Evolutionary conservation across 2,329 filamentous ascomycete genomes (phyloP).

Genomic region (Exophiala sideris): DNA sequence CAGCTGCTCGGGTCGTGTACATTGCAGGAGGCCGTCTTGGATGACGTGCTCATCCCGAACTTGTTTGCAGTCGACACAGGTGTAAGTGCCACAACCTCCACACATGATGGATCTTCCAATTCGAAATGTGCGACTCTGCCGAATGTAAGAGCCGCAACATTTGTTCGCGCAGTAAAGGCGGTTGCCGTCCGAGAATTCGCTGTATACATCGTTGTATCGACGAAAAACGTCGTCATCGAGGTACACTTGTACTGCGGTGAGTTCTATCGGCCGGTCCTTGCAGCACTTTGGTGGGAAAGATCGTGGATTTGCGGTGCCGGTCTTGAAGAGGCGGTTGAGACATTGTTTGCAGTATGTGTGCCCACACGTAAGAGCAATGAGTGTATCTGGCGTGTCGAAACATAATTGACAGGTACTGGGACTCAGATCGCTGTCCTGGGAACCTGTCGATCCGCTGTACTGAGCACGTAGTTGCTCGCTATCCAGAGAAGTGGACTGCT

Average conservation of each 20-base stretch:
- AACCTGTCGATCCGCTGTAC: too few relatives aligned
- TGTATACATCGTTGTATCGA: conserved; percentile 3
- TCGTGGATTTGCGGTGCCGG: conserved; percentile 4
- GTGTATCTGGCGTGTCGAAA: neutral
- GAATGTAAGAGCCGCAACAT: conserved; percentile 8
- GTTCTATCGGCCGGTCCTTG: neutral
- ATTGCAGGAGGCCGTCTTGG: neutral
- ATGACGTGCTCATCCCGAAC: neutral
- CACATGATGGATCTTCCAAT: conserved; percentile 11
- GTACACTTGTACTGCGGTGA: conserved; percentile 3
- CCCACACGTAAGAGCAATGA: conserved; percentile 9
- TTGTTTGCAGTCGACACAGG: conserved; percentile 17
- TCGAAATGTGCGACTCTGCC: neutral
- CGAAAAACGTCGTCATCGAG: conserved; percentile 10
- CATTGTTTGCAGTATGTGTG: conserved; percentile 11
- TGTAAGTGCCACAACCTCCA: conserved; percentile 1
- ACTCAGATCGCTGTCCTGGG: too few relatives aligned
- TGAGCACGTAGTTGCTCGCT: too few relatives aligned
- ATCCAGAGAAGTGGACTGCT: too few relatives aligned
- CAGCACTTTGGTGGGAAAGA: conserved; percentile 17
- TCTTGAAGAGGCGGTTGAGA: conserved; percentile 9
- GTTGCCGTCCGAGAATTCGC: conserved; percentile 7
- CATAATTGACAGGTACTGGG: conserved; percentile 3
- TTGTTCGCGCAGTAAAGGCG: conserved; percentile 14
- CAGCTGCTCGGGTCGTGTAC: conserved; percentile 1